These are phyloP conservation scores for Monosporascus ibericus DNA, from an alignment of 2,329 filamentous ascomycete genomes.

Conservation along the genomic window DNA sequence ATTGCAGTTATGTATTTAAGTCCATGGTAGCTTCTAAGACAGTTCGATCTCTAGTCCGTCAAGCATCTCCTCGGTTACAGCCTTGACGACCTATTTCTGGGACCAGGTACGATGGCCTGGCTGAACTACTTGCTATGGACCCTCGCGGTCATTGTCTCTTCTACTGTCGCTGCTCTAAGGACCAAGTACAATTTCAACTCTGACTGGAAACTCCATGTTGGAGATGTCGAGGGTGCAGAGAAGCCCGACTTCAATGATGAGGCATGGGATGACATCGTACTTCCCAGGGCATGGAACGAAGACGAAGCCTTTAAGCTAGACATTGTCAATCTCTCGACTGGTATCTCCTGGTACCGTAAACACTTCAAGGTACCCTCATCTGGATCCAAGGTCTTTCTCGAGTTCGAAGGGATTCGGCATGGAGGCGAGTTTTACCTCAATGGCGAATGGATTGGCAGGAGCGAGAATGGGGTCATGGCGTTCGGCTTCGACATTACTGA, in stretches of 20 bases:
- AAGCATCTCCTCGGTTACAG: no score
- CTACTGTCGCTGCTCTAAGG: not conserved
- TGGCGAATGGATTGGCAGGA: not conserved
- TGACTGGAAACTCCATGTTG: slow-evolving; percentile 1
- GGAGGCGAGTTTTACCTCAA: not conserved
- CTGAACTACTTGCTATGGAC: no score
- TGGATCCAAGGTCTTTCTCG: not conserved
- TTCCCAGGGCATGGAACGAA: not conserved
- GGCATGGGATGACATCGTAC: not conserved
- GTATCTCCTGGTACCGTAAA: slow-evolving; percentile 1
- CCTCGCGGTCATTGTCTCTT: no score
- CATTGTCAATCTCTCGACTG: not conserved
- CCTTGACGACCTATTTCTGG: no score
- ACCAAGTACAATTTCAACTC: slow-evolving; percentile 1
- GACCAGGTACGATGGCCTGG: no score
- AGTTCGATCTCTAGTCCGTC: no score
- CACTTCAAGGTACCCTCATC: not conserved
- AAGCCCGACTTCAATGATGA: not conserved
- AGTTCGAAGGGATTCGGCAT: slow-evolving; percentile 1
- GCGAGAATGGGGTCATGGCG: slow-evolving; percentile 1
- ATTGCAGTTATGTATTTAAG: no score
- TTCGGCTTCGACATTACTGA: not conserved
- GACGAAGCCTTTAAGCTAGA: not conserved
- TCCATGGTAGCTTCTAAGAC: no score
- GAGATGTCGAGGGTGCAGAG: not conserved